Conservation (phyloP, 2,329 filamentous ascomycete genomes). For the Nemania sp. region DNA sequence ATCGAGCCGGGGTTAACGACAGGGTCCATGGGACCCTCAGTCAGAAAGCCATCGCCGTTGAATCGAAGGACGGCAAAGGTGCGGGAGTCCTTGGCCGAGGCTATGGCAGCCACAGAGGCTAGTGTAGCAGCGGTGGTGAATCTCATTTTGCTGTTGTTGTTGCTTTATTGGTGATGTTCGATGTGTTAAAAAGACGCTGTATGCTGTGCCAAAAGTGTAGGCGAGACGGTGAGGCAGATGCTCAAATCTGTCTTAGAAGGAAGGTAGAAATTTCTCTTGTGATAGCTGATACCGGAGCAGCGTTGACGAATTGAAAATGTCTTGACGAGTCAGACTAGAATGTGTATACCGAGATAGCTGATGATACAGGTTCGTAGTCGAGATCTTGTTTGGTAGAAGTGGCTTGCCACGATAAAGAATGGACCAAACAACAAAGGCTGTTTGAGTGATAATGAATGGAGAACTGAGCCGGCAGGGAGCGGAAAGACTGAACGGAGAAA, state of each 20-base stretch:
- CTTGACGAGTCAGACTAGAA: slow-evolving; percentile 10
- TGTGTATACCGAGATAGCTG: slow-evolving; percentile 9
- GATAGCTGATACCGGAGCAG: slow-evolving; percentile 27
- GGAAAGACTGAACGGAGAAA: slow-evolving; percentile 31
- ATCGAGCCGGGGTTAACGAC: slow-evolving; percentile 64
- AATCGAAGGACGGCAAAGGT: slow-evolving; percentile 73
- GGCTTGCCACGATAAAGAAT: slow-evolving; percentile 33
- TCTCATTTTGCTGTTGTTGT: slow-evolving; percentile 30
- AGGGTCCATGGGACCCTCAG: slow-evolving; percentile 66
- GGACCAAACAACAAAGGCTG: slow-evolving; percentile 37
- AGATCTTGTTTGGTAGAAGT: slow-evolving; percentile 20
- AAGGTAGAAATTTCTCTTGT: slow-evolving; percentile 19
- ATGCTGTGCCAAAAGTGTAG: slow-evolving; percentile 10
- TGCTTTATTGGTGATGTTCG: not conserved
- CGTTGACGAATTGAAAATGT: slow-evolving; percentile 22
- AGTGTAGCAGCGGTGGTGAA: slow-evolving; percentile 28
- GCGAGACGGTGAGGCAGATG: slow-evolving; percentile 8
- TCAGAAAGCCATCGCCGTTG: slow-evolving; percentile 65
- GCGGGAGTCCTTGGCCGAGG: slow-evolving; percentile 48
- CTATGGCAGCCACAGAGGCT: slow-evolving; percentile 43
- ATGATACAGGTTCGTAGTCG: slow-evolving; percentile 17
- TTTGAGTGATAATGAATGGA: slow-evolving; percentile 33
- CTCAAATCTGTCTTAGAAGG: slow-evolving; percentile 28
- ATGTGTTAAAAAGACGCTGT: slow-evolving; percentile 7
- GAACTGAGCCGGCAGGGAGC: slow-evolving; percentile 36